Percentiles rank a stretch among this genome's conserved stretches.
These are phyloP conservation scores for Henckelia pumila DNA, from an alignment of 257 asterid genomes.

Conservation along the genomic window DNA sequence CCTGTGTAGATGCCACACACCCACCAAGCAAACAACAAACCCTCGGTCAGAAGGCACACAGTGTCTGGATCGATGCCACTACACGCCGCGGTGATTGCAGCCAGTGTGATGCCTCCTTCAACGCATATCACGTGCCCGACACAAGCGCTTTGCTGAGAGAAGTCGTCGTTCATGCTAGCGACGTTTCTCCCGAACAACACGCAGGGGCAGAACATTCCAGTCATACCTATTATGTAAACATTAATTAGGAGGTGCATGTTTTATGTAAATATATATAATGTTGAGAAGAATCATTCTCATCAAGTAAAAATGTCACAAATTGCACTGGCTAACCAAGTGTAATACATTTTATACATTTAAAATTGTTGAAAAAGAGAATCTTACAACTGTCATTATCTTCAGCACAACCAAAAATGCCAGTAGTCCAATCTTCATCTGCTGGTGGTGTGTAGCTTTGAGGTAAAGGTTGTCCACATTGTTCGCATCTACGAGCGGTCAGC, in stretches of 20 bases:
- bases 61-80: conserved; percentile 74
- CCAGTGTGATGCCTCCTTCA: conserved; percentile 78
- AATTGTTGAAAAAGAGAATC: conserved; percentile 7
- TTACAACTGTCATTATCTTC: conserved; percentile 69
- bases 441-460: conserved; percentile 69
- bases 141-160: conserved; percentile 54
- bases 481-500: conserved; percentile 61
- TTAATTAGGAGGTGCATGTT: no score
- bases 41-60: conserved; percentile 63
- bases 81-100: conserved; percentile 61
- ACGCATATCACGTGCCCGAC: conserved; percentile 57
- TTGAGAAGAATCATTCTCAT: conserved; percentile 14
- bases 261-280: no score
- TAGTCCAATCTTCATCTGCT: conserved; percentile 70
- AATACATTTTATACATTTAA: no score
- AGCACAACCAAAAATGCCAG: conserved; percentile 68
- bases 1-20: conserved; percentile 81
- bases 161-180: conserved; percentile 55
- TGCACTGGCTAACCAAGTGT: neutral
- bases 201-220: conserved; percentile 74
- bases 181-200: conserved; percentile 65
- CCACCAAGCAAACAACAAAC: conserved; percentile 85
- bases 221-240: conserved; percentile 41
- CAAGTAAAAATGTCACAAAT: neutral
- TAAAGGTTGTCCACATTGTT: conserved; percentile 69